These are phyloP conservation scores for Puccinia horiana DNA, from an alignment of 1,284 basidiomycete genomes.

Conservation along the genomic window DNA sequence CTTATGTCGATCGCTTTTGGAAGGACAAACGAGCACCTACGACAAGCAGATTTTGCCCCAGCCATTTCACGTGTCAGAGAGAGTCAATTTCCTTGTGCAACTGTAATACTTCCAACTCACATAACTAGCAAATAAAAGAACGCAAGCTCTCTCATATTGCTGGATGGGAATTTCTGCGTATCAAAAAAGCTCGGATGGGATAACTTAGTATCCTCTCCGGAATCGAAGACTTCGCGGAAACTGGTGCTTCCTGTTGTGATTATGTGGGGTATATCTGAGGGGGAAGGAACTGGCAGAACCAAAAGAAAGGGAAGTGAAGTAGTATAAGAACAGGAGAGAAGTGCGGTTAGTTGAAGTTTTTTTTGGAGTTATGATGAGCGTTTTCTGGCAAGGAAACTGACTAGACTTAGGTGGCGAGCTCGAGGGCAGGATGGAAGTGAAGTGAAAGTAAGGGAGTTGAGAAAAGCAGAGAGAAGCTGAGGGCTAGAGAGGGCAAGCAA, in stretches of 20 bases:
- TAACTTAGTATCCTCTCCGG: not conserved
- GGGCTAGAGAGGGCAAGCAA: not conserved
- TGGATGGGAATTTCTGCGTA: not conserved
- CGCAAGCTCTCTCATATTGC: slow-evolving; percentile 3
- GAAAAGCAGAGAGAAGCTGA: not conserved
- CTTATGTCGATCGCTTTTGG: not conserved
- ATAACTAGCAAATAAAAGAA: not conserved
- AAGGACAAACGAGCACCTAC: slow-evolving; percentile 13
- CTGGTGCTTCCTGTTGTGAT: too few species aligned
- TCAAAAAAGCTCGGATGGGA: not conserved
- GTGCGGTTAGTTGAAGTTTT: not conserved
- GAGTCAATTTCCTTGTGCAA: not conserved
- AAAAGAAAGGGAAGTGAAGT: not conserved
- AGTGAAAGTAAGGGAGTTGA: not conserved
- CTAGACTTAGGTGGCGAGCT: too few species aligned
- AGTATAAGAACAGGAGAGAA: not conserved
- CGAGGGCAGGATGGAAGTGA: not conserved
- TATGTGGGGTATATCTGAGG: not conserved
- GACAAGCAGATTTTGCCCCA: not conserved
- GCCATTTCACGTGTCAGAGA: not conserved
- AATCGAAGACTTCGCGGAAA: too few species aligned
- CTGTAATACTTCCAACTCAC: not conserved
- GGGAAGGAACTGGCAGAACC: not conserved
- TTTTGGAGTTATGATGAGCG: not conserved
- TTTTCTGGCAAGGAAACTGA: too few species aligned